phyloP scores from a whole-genome alignment of 1,284 basidiomycete genomes.

The Singerocomus inundabilis region DNA sequence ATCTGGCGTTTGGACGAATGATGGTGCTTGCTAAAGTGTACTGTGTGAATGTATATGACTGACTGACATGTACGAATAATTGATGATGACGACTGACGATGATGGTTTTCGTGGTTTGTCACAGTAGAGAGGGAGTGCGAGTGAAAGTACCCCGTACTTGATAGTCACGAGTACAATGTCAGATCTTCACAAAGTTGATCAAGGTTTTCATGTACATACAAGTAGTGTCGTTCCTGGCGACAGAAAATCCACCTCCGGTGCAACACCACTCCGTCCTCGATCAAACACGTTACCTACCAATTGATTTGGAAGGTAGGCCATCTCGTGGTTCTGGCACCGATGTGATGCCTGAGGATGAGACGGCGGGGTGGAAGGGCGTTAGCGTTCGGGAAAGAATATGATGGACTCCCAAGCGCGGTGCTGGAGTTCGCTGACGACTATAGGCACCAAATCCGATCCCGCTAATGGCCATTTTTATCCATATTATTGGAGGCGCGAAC shows the following conservation, averaged over 20 bases:
- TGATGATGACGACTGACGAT: neutral
- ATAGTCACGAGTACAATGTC: neutral
- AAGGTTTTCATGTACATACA: neutral
- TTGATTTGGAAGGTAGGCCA: neutral
- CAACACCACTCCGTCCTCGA: too few relatives aligned
- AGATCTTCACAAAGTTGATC: neutral
- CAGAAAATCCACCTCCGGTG: neutral
- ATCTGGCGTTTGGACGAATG: constrained; percentile 57
- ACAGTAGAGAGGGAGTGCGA: neutral
- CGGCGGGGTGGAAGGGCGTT: too few relatives aligned
- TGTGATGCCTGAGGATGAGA: too few relatives aligned
- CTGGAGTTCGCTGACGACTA: neutral
- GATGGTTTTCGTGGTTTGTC: neutral
- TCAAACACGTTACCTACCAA: too few relatives aligned
- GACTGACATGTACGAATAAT: neutral
- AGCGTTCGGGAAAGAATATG: neutral
- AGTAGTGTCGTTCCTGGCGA: neutral
- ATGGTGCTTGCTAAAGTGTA: constrained; percentile 44
- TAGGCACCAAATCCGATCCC: neutral
- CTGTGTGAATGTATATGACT: neutral
- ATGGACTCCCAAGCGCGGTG: neutral
- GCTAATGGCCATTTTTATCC: too few relatives aligned
- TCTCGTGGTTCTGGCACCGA: neutral
- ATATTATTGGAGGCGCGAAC: too few relatives aligned
- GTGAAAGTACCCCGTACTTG: neutral